A percentile compares a stretch with the other conserved stretches of the same genome.
These are phyloP conservation scores for Remersonia thermophila DNA, from an alignment of 2,329 filamentous ascomycete species.

Conservation along the genomic window DNA sequence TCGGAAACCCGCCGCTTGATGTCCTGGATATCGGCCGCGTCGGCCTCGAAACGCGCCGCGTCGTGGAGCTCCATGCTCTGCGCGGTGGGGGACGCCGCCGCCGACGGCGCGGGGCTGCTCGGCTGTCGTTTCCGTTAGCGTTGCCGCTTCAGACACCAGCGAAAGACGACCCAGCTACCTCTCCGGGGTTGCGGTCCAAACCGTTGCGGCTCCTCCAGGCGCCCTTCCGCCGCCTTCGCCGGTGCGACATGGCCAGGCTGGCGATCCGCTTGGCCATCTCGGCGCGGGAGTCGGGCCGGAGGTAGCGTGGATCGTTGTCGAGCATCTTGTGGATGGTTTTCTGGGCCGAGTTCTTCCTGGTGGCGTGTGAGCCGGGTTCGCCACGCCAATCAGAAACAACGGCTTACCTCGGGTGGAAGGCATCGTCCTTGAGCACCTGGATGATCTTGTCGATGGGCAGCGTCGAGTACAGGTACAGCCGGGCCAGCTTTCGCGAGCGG, in stretches of 20 bases:
- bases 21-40: constrained; percentile 12
- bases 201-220: not conserved
- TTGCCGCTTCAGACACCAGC: not conserved
- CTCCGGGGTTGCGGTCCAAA: not conserved
- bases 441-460: constrained; percentile 41
- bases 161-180: not conserved
- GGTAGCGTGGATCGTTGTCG: constrained; percentile 46
- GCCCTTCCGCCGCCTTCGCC: constrained; percentile 17
- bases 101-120: constrained; percentile 1
- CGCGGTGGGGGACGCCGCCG: constrained; percentile 5
- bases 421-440: constrained; percentile 31
- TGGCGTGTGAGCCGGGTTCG: constrained; percentile 1
- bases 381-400: not conserved
- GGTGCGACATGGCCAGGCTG: constrained; percentile 30
- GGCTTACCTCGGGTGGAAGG: constrained; percentile 35
- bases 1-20: constrained; percentile 26
- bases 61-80: constrained; percentile 10
- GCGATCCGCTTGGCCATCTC: constrained; percentile 40
- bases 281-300: constrained; percentile 37
- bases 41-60: constrained; percentile 3
- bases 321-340: constrained; percentile 45
- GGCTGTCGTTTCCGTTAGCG: constrained; percentile 3
- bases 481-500: constrained; percentile 39
- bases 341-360: constrained; percentile 44
- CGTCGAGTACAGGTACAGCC: constrained; percentile 45